Conservation (phyloP, 352 stramenopile species). For the Phytophthora podocarpi region DNA sequence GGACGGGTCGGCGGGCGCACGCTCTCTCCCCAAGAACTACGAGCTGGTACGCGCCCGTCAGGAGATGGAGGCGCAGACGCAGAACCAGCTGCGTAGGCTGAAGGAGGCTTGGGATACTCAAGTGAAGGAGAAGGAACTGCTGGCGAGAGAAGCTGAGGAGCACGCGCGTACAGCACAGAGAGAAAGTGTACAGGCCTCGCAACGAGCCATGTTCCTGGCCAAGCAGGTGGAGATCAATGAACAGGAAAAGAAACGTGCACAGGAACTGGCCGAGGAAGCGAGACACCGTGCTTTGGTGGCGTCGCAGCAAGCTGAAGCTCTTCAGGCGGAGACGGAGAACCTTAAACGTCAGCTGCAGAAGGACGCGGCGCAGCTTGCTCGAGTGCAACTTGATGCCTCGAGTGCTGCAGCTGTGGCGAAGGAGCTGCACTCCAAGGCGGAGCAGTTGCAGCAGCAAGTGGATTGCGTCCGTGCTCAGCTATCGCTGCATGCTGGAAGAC, state of each 20-base stretch:
- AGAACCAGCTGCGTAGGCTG: conserved; percentile 54
- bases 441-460: conserved; percentile 77
- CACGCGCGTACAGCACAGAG: conserved; percentile 71
- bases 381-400: conserved; percentile 72
- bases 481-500: conserved; percentile 71
- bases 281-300: conserved; percentile 58
- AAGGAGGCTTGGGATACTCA: conserved; percentile 63
- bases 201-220: conserved; percentile 66
- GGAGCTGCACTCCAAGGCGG: conserved; percentile 71
- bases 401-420: conserved; percentile 68
- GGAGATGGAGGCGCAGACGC: conserved; percentile 78
- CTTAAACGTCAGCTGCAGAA: conserved; percentile 77
- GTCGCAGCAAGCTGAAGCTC: conserved; percentile 68
- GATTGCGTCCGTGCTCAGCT: conserved; percentile 79
- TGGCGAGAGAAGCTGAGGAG: conserved; percentile 72
- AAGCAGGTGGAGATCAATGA: conserved; percentile 87
- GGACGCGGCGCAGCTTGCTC: conserved; percentile 71
- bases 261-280: conserved; percentile 74
- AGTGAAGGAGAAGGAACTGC: conserved; percentile 74
- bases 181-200: conserved; percentile 75
- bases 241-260: conserved; percentile 75
- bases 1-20: conserved; percentile 42
- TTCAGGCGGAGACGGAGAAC: conserved; percentile 76
- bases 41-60: conserved; percentile 84
- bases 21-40: conserved; percentile 84